These are phyloP conservation scores for Penicillium ochrochloron DNA, from an alignment of 495 filamentous ascomycete genomes.

Conservation along the genomic window DNA sequence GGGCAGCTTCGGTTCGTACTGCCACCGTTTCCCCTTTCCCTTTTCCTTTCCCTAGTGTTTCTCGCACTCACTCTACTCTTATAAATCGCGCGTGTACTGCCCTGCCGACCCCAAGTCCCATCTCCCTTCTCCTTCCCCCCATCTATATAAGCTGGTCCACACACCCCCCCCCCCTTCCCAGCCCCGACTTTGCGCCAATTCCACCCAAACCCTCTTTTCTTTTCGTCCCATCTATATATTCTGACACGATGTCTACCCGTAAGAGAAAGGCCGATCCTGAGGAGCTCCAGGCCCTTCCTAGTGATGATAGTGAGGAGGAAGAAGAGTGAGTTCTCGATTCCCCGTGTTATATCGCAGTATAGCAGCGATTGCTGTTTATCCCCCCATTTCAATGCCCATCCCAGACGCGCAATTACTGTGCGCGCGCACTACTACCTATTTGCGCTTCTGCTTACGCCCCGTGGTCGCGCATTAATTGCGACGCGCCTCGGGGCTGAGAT, in stretches of 20 bases:
- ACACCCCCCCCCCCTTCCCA: neutral
- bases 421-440: neutral
- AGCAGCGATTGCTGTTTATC: neutral
- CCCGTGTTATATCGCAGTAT: neutral
- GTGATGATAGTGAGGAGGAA: constrained; percentile 65
- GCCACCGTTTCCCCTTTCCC: constrained; percentile 16
- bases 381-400: constrained; percentile 12
- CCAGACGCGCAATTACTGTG: neutral
- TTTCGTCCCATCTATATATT: constrained; percentile 8
- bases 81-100: constrained; percentile 9
- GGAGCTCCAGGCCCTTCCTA: constrained; percentile 64
- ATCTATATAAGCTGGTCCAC: constrained; percentile 2
- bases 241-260: constrained; percentile 60
- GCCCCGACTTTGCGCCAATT: constrained; percentile 6
- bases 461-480: constrained; percentile 4
- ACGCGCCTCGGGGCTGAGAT: neutral
- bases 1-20: constrained; percentile 12
- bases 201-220: constrained; percentile 1
- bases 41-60: neutral
- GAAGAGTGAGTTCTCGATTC: constrained; percentile 58
- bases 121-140: constrained; percentile 10
- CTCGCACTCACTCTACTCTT: neutral
- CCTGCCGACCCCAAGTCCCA: constrained; percentile 5
- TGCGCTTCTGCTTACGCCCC: neutral
- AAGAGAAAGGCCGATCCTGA: constrained; percentile 69